These are phyloP conservation scores for Nothophaeocryptopus gaeumannii DNA, from an alignment of 2,329 filamentous ascomycete species.

Conservation along the genomic window DNA sequence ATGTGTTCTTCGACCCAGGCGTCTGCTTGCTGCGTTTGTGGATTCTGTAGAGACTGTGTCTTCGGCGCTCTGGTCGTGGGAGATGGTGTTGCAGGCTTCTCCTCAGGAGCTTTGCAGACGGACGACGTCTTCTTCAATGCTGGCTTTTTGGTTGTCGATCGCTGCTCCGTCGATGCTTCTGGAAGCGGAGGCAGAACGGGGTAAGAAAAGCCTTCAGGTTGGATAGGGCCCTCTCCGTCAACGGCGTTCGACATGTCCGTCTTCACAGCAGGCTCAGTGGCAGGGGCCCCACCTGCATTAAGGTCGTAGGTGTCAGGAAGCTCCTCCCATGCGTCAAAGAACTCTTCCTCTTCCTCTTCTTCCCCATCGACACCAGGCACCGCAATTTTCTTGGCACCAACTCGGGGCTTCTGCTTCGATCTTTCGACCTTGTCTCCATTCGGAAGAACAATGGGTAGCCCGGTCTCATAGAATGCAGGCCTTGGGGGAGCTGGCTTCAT, in stretches of 20 bases:
- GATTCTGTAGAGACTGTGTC: not conserved
- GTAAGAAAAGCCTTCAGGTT: no score
- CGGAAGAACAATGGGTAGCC: conserved; percentile 60
- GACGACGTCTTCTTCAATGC: no score
- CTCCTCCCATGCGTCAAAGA: conserved; percentile 31
- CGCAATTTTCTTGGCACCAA: conserved; percentile 14
- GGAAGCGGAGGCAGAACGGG: no score
- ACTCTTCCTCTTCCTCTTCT: conserved; percentile 36
- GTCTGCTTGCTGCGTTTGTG: conserved; percentile 1
- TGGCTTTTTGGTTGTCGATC: no score
- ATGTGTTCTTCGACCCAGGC: conserved; percentile 4
- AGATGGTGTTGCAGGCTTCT: not conserved
- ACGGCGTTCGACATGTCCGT: not conserved
- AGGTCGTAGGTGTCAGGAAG: conserved; percentile 23
- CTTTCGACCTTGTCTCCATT: conserved; percentile 37
- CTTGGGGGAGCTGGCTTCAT: conserved; percentile 69
- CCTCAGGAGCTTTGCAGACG: no score
- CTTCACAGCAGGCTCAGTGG: no score
- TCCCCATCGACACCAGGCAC: conserved; percentile 21
- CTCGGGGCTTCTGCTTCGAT: conserved; percentile 3
- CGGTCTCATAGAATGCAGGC: conserved; percentile 66
- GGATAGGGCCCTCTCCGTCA: no score
- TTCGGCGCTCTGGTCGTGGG: no score
- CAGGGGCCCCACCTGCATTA: not conserved
- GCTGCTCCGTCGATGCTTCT: no score